Percentiles rank a stretch among this genome's conserved stretches.
These are phyloP conservation scores for Colletotrichum sansevieriae DNA, from an alignment of 2,329 filamentous ascomycete genomes.

Conservation along the genomic window DNA sequence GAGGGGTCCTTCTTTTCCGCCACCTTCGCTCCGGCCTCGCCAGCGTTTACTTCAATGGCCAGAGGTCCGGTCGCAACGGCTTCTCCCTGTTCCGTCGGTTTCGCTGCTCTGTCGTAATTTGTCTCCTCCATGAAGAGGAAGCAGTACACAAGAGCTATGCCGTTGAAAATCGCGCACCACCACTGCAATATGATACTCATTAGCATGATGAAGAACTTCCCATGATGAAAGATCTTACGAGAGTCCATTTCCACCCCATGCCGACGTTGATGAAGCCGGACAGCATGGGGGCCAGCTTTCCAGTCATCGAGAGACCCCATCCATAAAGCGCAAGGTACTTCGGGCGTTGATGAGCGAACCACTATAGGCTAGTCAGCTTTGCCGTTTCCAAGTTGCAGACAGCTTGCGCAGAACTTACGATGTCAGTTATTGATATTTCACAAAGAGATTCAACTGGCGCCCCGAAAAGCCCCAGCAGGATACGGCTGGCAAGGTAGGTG, in stretches of 20 bases:
- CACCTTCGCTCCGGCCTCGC: background rate
- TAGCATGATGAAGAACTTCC: background rate
- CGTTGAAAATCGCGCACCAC: constrained; percentile 56
- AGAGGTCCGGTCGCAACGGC: background rate
- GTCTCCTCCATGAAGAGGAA: constrained; percentile 74
- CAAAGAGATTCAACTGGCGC: constrained; percentile 61
- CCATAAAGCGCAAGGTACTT: constrained; percentile 60
- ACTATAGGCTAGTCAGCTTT: constrained; percentile 38
- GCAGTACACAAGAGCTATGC: constrained; percentile 51
- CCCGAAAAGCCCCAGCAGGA: constrained; percentile 58
- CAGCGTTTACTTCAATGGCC: background rate
- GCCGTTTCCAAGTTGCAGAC: too few species aligned
- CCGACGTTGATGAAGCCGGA: constrained; percentile 59
- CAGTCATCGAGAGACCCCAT: constrained; percentile 54
- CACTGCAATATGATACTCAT: constrained; percentile 44
- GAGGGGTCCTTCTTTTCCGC: background rate
- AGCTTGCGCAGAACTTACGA: constrained; percentile 45
- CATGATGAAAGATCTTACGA: constrained; percentile 37
- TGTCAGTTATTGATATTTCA: constrained; percentile 58
- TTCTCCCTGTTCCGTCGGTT: background rate
- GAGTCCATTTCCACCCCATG: constrained; percentile 57
- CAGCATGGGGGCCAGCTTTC: constrained; percentile 60
- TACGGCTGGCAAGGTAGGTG: constrained; percentile 57
- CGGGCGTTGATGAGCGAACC: constrained; percentile 57
- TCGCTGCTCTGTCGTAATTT: constrained; percentile 58